These are phyloP conservation scores for Talaromyces trachyspermus DNA, from an alignment of 495 filamentous ascomycete genomes.

Conservation along the genomic window DNA sequence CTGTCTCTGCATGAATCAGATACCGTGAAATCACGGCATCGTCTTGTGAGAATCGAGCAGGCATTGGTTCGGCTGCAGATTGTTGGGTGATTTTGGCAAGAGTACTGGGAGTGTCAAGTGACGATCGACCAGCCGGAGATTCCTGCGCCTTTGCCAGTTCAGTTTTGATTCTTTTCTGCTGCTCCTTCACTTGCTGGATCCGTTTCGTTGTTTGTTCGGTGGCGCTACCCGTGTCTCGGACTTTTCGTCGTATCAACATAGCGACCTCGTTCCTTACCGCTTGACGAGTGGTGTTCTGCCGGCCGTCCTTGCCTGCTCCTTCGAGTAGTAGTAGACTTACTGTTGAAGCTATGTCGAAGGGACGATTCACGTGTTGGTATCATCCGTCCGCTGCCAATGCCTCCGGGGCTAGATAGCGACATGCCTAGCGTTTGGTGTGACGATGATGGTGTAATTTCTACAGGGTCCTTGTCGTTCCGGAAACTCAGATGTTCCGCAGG, in stretches of 20 bases:
- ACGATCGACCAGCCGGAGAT: slow-evolving; percentile 8
- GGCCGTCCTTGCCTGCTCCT: slow-evolving; percentile 16
- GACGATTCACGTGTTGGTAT: slow-evolving; percentile 66
- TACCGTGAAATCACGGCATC: slow-evolving; percentile 9
- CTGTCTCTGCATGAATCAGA: slow-evolving; percentile 9
- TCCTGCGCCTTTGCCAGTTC: slow-evolving; percentile 26
- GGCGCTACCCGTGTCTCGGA: slow-evolving; percentile 25
- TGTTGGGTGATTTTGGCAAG: slow-evolving; percentile 27
- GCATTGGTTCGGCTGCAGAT: slow-evolving; percentile 15
- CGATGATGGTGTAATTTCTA: slow-evolving; percentile 10
- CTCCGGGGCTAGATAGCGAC: slow-evolving; percentile 28
- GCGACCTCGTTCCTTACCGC: slow-evolving; percentile 28
- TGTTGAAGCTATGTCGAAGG: slow-evolving; percentile 47
- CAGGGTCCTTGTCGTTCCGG: slow-evolving; percentile 1
- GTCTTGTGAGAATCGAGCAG: slow-evolving; percentile 18
- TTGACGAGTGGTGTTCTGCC: not conserved
- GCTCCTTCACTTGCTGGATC: slow-evolving; percentile 46
- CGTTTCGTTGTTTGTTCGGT: slow-evolving; percentile 40
- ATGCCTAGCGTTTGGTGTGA: slow-evolving; percentile 4
- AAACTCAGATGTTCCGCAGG: slow-evolving; percentile 13
- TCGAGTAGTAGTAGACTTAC: slow-evolving; percentile 27
- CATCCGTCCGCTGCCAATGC: slow-evolving; percentile 40
- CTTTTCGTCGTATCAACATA: slow-evolving; percentile 29
- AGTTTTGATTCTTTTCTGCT: slow-evolving; percentile 39
- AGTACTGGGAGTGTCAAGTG: slow-evolving; percentile 18